Base-by-base conservation (phyloP, 2,329 filamentous ascomycete species). In the Fonsecaea nubica region DNA sequence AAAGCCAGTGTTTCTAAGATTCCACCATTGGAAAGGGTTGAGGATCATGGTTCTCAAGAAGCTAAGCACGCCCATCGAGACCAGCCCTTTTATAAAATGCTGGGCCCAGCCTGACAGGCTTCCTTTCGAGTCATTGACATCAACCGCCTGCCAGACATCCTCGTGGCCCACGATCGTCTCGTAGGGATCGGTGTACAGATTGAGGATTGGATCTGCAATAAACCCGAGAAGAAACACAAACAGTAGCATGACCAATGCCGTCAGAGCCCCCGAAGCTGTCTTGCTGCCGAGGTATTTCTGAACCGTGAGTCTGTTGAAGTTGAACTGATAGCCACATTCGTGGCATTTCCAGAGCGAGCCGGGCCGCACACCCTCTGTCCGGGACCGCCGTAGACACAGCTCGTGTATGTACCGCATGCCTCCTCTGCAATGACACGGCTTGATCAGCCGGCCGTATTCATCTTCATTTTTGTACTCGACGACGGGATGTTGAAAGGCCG, bases 371-470 rank as follows among this genome's bases (percentile, higher is more conserved):
- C 92, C 88, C 52, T 91, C 86, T 69, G 89, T 85, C 72, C 95
- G 87, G 92, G 93, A 98, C 10, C 87, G 84, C 74, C 91, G 87
- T 57, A 99, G 83, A 75, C 95, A 99, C 35, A 89, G 90, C 78
- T 97, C 92, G 77, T 99, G 95, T 30, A 98, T 93, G 79, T 96
- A 97, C 80, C 92, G 92, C 73, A 94, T 92, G 45, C 91, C 92
- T 60, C 95, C 95, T 80, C 92, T 96, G 85, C 95, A 99, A 80
- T 90, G 89, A 83, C 95, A 99, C 40, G 95, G 95, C 62, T 91
- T 90, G 73, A 98, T 86, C 33, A 99, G 83, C 58, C 92, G 89
- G 45, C 92, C 92, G 35, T 90, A 85, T 71, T 72, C 71, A 54
- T 92, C 91, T 68, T 91, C 87, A 30, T 92, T 93, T 59, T 89